These are phyloP conservation scores for Leccinum fuscescens DNA, from an alignment of 1,284 basidiomycete genomes.

Conservation along the genomic window DNA sequence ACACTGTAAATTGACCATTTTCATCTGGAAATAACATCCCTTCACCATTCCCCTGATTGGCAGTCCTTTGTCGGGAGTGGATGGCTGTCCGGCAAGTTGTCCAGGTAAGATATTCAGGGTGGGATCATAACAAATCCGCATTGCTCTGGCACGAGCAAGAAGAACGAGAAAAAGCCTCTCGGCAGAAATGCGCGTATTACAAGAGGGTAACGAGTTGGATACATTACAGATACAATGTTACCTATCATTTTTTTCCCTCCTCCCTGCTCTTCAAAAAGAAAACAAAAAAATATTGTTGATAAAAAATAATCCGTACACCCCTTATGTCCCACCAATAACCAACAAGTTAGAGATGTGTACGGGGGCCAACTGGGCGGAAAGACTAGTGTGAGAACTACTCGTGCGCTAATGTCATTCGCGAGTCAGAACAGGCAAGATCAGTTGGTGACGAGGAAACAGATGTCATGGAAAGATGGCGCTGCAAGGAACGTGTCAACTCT, in stretches of 20 bases:
- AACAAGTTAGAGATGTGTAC: background rate
- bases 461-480: conserved; percentile 31
- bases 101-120: too few relatives aligned
- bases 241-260: conserved; percentile 6
- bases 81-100: too few relatives aligned
- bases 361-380: background rate
- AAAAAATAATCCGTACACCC: conserved; percentile 8
- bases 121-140: background rate
- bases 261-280: background rate
- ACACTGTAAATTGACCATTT: too few relatives aligned
- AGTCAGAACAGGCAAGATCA: conserved; percentile 19
- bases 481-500: conserved; percentile 22
- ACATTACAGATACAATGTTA: conserved; percentile 28
- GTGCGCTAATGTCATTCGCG: conserved; percentile 24
- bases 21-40: too few relatives aligned
- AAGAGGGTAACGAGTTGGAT: conserved; percentile 27
- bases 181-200: conserved; percentile 15
- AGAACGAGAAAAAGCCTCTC: background rate
- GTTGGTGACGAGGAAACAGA: conserved; percentile 14
- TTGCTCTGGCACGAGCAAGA: background rate
- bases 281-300: conserved; percentile 7
- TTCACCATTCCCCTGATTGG: too few relatives aligned
- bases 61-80: too few relatives aligned
- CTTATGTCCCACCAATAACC: background rate
- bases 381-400: conserved; percentile 11